Evolutionary conservation across 164 flowering plant species (phyloP), one percentile per base, ranked within the genome.

Genomic region (Nymphaea colorata): DNA sequence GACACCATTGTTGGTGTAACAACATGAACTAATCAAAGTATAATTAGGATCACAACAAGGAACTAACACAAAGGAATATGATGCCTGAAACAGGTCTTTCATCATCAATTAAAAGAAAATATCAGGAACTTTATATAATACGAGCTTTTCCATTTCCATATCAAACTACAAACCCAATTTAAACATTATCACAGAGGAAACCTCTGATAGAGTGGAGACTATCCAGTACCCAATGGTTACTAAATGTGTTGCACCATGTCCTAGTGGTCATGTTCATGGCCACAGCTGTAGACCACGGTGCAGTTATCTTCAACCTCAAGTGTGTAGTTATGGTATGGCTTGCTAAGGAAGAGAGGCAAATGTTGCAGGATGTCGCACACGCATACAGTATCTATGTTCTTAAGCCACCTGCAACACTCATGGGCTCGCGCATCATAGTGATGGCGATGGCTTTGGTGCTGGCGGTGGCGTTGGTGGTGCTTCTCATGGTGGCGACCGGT

Each of bases 351-450:
- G 11, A 55, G 43, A 16, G 69, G 69, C 44, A 67, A 41, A 6
- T 61, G 61, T 41, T 16, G 5, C 16, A 67, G 42, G 14, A 67
- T 17, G 4, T 17, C 17, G 2, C 69, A 67, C n/a, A 55, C 62
- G 15, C 69, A 67, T 15, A 10, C 43, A n/a, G n/a, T 57, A 44
- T 67, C 69, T 17, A 67, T 18, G n/a, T 51, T 12, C n/a, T 36
- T 36, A 25, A 67, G 42, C 69, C 69, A 67, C 62, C 69, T 53
- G 62, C 69, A 67, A 55, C 69, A 67, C 6, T 59, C 14, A 7
- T 53, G 43, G 5, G 5, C 43, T 25, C 3, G 16, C 6, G 42
- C 16, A 16, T 59, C 44, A 41, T 8, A 16, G 17, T 66, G 59
- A 4, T 25, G 42, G 8, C 51, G 18, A 25, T 51, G 68, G 10